Base-by-base conservation (phyloP, 78 protist species). In the Dictyostelium citrinum region DNA sequence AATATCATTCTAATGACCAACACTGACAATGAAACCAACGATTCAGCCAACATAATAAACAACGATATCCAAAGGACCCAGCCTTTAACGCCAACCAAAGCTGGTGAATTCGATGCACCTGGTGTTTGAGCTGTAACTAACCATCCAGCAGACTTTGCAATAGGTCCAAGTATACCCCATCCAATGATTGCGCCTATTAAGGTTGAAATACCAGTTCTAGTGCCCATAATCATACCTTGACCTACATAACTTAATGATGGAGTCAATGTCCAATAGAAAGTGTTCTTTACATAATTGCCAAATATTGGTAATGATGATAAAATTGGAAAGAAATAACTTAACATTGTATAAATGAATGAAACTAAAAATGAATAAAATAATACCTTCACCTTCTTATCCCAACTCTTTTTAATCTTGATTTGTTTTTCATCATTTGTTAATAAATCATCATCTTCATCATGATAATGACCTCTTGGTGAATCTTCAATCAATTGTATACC, bases 161-260 rank as follows among this genome's bases (percentile, higher is more conserved):
- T 79, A 5, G 98, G 98, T 2, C 97, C 97, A 1, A 96, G 61
- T 11, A 97, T 83, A 24, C 72, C 97, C 98, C 97, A 97, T 0
- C 95, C 98, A 16, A 86, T 0, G 20, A 97, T 24, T 0, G 96
- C 82, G 1, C 97, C 98, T 10, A 85, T 51, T 17, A 97, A 20
- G 27, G 90, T 33, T 4, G 97, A 95, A 11, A 81, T 11, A 49
- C 95, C 93, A 3, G 98, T 64, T 35, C 90, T 92, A 9, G 91
- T 58, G 14, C 98, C 97, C 97, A 95, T 97, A 75, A 97, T 96
- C 98, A 97, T 96, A 41, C 98, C 98, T 43, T 95, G 96, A 10
- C 97, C 97, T 1, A 96, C 88, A 67, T 91, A 95, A 11, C 90
- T 77, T 8, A 76, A 90, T 10, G 95, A 95, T 22, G 96, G 95